These are phyloP conservation scores for Eutrema heterophyllum DNA, from an alignment of 345 rosid species.

Conservation along the genomic window DNA sequence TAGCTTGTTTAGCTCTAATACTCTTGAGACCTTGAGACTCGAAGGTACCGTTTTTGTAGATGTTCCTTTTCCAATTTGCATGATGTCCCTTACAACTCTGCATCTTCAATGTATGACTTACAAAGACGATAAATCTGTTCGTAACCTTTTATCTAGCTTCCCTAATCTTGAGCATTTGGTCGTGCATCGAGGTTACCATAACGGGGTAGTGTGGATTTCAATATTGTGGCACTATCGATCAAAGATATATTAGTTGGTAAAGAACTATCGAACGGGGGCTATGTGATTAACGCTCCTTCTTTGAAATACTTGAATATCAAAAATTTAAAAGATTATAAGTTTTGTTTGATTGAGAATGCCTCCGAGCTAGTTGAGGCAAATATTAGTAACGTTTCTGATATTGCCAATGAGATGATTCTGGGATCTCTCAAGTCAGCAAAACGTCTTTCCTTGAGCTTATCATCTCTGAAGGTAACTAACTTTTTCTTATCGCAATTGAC, in stretches of 20 bases:
- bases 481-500: too few species aligned
- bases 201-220: neutral
- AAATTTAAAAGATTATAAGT: neutral
- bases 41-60: neutral
- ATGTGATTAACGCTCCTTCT: neutral
- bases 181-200: too few species aligned
- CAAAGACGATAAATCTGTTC: neutral
- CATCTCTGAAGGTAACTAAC: neutral
- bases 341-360: neutral
- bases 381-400: neutral
- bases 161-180: neutral
- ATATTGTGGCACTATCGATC: neutral
- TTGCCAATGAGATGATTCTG: neutral
- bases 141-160: neutral
- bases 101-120: neutral
- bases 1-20: neutral
- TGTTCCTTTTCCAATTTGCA: neutral
- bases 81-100: conserved; percentile 2
- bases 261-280: too few species aligned
- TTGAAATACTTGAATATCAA: neutral
- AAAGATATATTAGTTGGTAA: too few species aligned
- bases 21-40: neutral
- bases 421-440: neutral
- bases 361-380: neutral
- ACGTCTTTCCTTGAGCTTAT: neutral